Evolutionary conservation across 2,329 filamentous ascomycete species (phyloP).

Genomic region (Paecilomyces sp.): DNA sequence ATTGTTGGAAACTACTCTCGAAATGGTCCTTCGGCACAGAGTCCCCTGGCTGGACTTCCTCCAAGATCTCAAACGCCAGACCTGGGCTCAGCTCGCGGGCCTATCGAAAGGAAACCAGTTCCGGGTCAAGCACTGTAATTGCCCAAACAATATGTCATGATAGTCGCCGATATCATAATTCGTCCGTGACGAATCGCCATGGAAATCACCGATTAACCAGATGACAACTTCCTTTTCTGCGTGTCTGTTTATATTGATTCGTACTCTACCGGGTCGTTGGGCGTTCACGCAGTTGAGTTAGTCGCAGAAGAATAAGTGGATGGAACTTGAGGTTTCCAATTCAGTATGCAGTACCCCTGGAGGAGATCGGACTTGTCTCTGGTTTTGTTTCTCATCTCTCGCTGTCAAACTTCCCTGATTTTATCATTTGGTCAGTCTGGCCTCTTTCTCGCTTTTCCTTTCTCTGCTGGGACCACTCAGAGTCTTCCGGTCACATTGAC

Average conservation of each 20-base stretch:
- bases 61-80: slow-evolving; percentile 37
- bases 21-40: slow-evolving; percentile 13
- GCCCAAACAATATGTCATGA: background rate
- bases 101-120: slow-evolving; percentile 50
- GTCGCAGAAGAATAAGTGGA: background rate
- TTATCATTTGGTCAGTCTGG: background rate
- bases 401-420: background rate
- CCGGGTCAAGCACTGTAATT: slow-evolving; percentile 42
- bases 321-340: background rate
- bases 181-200: background rate
- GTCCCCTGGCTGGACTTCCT: slow-evolving; percentile 18
- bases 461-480: background rate
- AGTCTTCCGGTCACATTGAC: background rate
- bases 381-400: background rate
- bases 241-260: background rate
- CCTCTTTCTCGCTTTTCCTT: background rate
- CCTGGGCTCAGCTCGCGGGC: slow-evolving; percentile 30
- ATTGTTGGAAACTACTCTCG: slow-evolving; percentile 16
- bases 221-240: background rate
- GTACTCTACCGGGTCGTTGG: background rate
- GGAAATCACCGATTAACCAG: background rate
- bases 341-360: background rate
- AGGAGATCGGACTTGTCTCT: background rate
- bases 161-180: background rate
- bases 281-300: background rate